These are phyloP conservation scores for Trichoderma asperellum DNA, from an alignment of 2,329 filamentous ascomycete genomes.

Conservation along the genomic window DNA sequence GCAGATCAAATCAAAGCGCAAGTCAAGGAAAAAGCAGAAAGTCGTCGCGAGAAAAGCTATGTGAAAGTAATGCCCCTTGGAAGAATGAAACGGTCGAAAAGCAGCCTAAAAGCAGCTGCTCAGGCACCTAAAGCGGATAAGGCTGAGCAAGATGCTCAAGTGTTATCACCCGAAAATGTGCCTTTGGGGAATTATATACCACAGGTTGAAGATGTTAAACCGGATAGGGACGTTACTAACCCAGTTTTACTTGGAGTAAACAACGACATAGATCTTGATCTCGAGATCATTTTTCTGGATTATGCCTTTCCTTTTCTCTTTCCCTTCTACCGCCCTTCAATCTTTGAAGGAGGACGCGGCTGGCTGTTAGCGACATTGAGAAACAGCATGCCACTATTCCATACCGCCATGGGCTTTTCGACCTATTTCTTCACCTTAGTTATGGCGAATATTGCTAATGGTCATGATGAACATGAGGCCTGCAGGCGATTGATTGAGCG, in stretches of 20 bases:
- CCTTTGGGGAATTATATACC: background rate
- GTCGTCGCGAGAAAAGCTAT: conserved; percentile 40
- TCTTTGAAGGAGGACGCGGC: conserved; percentile 52
- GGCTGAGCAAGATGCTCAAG: background rate
- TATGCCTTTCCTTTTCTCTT: conserved; percentile 56
- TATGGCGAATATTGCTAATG: conserved; percentile 33
- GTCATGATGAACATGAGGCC: conserved; percentile 9
- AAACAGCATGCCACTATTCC: conserved; percentile 53
- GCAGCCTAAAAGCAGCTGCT: too few relatives aligned
- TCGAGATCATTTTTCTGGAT: conserved; percentile 38
- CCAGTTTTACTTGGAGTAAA: background rate
- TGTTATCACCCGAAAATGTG: background rate
- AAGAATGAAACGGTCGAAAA: background rate
- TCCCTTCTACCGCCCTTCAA: conserved; percentile 57
- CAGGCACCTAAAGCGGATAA: background rate
- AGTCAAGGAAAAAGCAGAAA: conserved; percentile 34
- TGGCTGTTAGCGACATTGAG: conserved; percentile 58
- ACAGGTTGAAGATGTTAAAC: background rate
- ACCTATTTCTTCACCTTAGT: conserved; percentile 53
- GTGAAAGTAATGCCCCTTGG: conserved; percentile 19
- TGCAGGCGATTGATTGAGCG: conserved; percentile 1
- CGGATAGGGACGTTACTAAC: background rate
- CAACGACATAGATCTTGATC: conserved; percentile 16
- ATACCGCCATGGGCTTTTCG: conserved; percentile 53
- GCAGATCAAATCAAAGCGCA: conserved; percentile 34